Evolutionary conservation across 2,329 filamentous ascomycete genomes (phyloP).

Genomic region (Calonectria pseudoturangicola): DNA sequence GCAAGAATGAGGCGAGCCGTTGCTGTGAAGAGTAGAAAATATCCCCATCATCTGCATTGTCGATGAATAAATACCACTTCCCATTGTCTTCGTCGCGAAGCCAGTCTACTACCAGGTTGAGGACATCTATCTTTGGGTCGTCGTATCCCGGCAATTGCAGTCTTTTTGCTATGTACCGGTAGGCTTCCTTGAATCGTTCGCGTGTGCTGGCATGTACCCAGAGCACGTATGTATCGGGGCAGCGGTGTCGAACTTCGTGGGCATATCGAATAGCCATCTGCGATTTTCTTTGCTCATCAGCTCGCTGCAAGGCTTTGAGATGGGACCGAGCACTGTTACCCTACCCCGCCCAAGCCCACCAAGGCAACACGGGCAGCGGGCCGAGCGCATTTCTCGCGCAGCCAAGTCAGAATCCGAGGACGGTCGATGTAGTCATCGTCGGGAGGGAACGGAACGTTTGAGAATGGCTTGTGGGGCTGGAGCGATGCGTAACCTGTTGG

Average conservation of each 20-base stretch:
- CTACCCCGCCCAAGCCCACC: conserved; percentile 24
- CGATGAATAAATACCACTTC: conserved; percentile 22
- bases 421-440: conserved; percentile 23
- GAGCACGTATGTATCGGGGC: neutral
- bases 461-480: neutral
- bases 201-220: neutral
- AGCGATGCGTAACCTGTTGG: neutral
- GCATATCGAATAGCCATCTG: neutral
- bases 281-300: neutral
- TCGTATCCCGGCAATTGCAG: neutral
- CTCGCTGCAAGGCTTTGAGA: too few species aligned
- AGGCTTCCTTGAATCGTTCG: conserved; percentile 8
- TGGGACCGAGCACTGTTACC: neutral
- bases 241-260: neutral
- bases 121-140: neutral
- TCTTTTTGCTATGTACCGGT: neutral
- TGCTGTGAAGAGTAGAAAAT: neutral
- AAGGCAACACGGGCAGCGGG: conserved; percentile 12
- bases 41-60: conserved; percentile 28
- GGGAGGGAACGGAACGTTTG: conserved; percentile 16
- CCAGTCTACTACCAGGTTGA: conserved; percentile 21
- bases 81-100: conserved; percentile 11
- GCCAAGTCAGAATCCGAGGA: neutral
- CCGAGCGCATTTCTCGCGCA: neutral
- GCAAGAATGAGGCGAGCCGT: neutral